Base-by-base conservation (phyloP, 176 grass and related monocot genomes). In the Ampelocalamus luodianensis region DNA sequence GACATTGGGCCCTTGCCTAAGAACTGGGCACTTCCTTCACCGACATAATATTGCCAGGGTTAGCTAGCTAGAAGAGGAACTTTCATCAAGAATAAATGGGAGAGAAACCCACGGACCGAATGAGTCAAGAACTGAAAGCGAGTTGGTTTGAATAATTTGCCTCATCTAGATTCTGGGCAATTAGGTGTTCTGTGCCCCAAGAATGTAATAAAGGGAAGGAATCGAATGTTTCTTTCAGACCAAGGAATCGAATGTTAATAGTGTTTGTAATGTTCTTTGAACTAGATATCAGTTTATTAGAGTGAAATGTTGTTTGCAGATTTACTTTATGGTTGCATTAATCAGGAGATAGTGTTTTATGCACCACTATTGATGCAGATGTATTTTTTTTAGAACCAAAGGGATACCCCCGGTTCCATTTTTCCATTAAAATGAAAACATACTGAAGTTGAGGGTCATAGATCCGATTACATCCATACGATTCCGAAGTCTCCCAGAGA, bases 1-100 rank as follows among this genome's bases (percentile, higher is more conserved):
- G 96, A 99, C 74, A 86, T 94, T 17, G 93, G 90, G 0, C 91
- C 93, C 0, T 50, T 94, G 71, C 88, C 93, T 1, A 80, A 88
- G 73, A 79, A 82, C 69, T 92, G 96, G 96, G 29, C 88, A 36
- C 65, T 94, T 60, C 96, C 92, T 55, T 78, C 92, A 18, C 71
- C 95, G 2, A 94, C 95, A 65, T 97, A 79, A 81, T 69, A 0
- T 42, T 42, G 43, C 27, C 4, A 26, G 68, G 50, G 50, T 3
- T 79, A 63, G 7, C 0, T 59, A 51, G 73, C 61, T 79, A 74
- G 59, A 43, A 59, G 46, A 69, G 37, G 12, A 11, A 23, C 22
- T 50, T 23, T 8, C 10, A 10, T 29, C 7, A n/a, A 17, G 11
- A 89, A 85, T 89, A 80, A 85, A 81, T 39, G 49, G 56, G 54